phyloP scores from a whole-genome alignment of 2,329 filamentous ascomycete genomes.

The Anthostomella pinea region DNA sequence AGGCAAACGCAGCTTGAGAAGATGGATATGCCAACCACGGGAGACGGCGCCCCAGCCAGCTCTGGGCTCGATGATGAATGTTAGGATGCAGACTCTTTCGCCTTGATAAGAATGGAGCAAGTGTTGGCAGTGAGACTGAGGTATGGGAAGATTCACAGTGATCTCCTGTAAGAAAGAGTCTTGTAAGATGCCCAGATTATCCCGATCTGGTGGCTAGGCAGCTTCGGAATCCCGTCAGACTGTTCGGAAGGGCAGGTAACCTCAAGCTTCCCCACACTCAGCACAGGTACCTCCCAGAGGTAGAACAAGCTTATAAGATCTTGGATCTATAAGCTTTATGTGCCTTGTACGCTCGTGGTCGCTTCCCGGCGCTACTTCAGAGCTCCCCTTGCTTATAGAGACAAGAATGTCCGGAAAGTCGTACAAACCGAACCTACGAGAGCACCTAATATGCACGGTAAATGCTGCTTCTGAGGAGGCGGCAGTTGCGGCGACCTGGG shows the following conservation, averaged over 20 bases:
- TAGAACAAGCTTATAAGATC: too few species aligned
- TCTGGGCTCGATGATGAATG: too few species aligned
- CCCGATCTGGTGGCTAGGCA: slow-evolving; percentile 22
- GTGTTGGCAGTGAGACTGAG: too few species aligned
- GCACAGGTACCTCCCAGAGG: slow-evolving; percentile 16
- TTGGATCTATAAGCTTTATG: too few species aligned
- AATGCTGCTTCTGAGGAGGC: slow-evolving; percentile 7
- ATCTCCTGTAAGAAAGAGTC: not conserved
- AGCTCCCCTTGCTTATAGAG: slow-evolving; percentile 6
- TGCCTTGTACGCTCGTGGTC: slow-evolving; percentile 3
- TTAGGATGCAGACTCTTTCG: too few species aligned
- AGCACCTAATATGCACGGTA: slow-evolving; percentile 8
- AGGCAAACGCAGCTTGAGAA: too few species aligned
- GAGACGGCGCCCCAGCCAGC: too few species aligned
- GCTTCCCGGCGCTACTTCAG: slow-evolving; percentile 8
- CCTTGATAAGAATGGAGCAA: too few species aligned
- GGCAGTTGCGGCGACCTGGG: slow-evolving; percentile 14
- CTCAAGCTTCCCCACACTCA: slow-evolving; percentile 15
- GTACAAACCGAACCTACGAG: slow-evolving; percentile 11
- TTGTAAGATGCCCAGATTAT: slow-evolving; percentile 20
- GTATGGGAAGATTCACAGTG: slow-evolving; percentile 5
- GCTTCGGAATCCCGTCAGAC: slow-evolving; percentile 21
- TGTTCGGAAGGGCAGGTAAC: slow-evolving; percentile 16
- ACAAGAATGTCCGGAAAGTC: slow-evolving; percentile 5
- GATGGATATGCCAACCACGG: too few species aligned